Base-by-base conservation (phyloP, 345 rosid genomes). In the Eucalyptus polybractea region DNA sequence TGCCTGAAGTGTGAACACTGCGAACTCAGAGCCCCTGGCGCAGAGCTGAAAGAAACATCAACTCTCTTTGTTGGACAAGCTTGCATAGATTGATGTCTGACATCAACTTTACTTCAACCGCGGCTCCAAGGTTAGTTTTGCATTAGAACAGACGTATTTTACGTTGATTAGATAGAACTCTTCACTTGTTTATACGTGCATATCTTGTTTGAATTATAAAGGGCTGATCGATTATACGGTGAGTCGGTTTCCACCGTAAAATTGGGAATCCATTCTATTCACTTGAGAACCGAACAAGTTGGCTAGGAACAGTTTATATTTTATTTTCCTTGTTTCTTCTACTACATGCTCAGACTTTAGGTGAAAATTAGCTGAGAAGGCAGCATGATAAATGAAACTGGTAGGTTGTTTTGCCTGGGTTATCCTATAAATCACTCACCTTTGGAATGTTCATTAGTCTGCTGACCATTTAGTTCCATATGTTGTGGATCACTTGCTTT, bases 211-310 rank as follows among this genome's bases (percentile, higher is more conserved):
- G 72, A 65, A 60, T 13, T 60, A 27, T 27, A 2, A 60, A 12
- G 67, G 7, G 31, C 0, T 6, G 31, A 60, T 60, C 2, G 15
- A 13, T 3, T 56, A 1, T 56, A 9, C 2, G 2, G 31, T 60
- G 31, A 13, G 3, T 12, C 0, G 4, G 16, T 27, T 60, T 29
- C 7, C 16, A 12, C 3, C 7, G 0, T 25, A 11, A 13, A 56
- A 56, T 24, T 24, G 0, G 3, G 27, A 56, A 56, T 10, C 12
- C 27, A 56, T 21, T 24, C 1, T 56, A 0, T 56, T 9, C 12
- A 56, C 62, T 22, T 24, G 11, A 56, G 29, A 14, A 49, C 50
- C 12, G 14, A 0, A 49, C 50, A 49, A 49, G 50, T 1, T 49
- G 2, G 1, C 12, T 49, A 14, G 1, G 50, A 49, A 49, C 50